Conservation (phyloP, 495 filamentous ascomycete species). For the Xylaria intraflava region DNA sequence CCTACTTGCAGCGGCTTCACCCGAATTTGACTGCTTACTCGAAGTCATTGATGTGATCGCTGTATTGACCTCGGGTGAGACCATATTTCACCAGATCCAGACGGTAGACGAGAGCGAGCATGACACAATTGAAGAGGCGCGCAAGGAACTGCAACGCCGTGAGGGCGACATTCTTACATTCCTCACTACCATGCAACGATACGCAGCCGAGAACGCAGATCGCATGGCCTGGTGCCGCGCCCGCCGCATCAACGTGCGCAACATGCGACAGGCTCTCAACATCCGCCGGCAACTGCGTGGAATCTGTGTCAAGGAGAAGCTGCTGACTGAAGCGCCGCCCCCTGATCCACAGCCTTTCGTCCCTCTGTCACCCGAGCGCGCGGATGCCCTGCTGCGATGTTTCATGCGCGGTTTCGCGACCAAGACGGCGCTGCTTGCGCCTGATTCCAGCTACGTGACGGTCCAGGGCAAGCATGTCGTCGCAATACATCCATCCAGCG, state of each 20-base stretch:
- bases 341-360: slow-evolving; percentile 45
- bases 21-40: slow-evolving; percentile 60
- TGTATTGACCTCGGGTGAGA: slow-evolving; percentile 75
- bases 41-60: slow-evolving; percentile 92
- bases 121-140: slow-evolving; percentile 65
- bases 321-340: slow-evolving; percentile 34
- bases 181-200: slow-evolving; percentile 74
- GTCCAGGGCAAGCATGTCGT: slow-evolving; percentile 77
- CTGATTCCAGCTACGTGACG: slow-evolving; percentile 81
- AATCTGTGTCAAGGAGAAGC: slow-evolving; percentile 47
- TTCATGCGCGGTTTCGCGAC: slow-evolving; percentile 75
- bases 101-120: slow-evolving; percentile 83
- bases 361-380: slow-evolving; percentile 44
- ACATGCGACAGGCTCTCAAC: slow-evolving; percentile 67
- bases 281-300: slow-evolving; percentile 81
- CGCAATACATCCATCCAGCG: slow-evolving; percentile 82
- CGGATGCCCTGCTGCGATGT: slow-evolving; percentile 60
- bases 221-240: slow-evolving; percentile 70
- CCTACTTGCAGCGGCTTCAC: slow-evolving; percentile 68
- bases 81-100: slow-evolving; percentile 72
- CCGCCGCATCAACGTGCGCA: slow-evolving; percentile 70
- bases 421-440: slow-evolving; percentile 76
- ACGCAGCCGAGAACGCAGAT: slow-evolving; percentile 66
- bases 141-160: slow-evolving; percentile 66
- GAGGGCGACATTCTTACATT: slow-evolving; percentile 90